Base-by-base conservation (phyloP, 805 yeast genomes). In the Candida pseudofarinosa region DNA sequence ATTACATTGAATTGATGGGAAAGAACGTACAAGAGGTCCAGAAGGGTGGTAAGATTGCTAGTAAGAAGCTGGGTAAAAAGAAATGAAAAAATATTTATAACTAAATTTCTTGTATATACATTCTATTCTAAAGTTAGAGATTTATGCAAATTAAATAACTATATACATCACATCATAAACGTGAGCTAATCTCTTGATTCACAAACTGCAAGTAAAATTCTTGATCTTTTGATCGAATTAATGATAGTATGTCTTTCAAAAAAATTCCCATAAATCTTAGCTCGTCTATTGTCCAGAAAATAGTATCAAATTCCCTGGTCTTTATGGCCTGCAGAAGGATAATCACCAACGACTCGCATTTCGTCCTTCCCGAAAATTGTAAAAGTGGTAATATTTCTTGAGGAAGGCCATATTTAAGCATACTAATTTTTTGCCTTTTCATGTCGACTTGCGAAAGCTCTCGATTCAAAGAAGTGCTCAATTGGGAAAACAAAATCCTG, bases 1-100 rank as follows among this genome's bases (percentile, higher is more conserved):
- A 73, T 42, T 80, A 80, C 56, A 59, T 82, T 42, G 83, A 77
- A 39, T 65, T 85, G 50, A 61, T 85, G 66, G 84, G 84, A 4
- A 73, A 74, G 48, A 75, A 76, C 46, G 81, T 64, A 19, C 66
- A 69, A 47, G 79, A 77, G 50, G 80, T 79, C 35, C 77, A 70
- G 53, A 64, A 72, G 52, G 83, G 83, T 48, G 84, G 83, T 53
- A 68, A 69, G 45, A 60, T 79, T 45, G 70, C 62, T 32, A 69
- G 67, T 37, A 75, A 71, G 61, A 74, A 72, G 63, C 70, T 67
- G 54, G 60, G 63, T 15, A 73, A 68, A 58, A 70, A 69, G 52
- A 60, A 58, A 23, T 23, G 10, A 10, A 7, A 23, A 23, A 6
- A 7, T 23, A n/a, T 10, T 7, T 23, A 6, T 6, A 23, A 7